phyloP scores from a whole-genome alignment of 495 filamentous ascomycete genomes.

The Aspergillus incahuasiensis region DNA sequence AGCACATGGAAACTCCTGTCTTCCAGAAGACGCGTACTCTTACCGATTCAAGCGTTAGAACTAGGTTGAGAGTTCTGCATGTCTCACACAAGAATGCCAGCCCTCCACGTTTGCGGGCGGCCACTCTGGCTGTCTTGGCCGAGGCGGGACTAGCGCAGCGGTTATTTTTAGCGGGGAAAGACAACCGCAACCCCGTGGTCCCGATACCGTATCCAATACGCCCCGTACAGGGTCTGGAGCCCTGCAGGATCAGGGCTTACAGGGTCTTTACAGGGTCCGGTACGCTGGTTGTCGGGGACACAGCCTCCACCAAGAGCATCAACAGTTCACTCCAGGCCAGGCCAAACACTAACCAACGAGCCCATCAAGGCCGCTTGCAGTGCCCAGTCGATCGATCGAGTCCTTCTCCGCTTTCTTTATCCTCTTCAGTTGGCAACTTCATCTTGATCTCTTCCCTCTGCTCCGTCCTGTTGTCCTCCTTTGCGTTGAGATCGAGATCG shows the following conservation, averaged over 20 bases:
- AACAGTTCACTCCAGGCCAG: no score
- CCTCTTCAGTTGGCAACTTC: not conserved
- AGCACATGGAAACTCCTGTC: not conserved
- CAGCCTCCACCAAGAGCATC: slow-evolving; percentile 17
- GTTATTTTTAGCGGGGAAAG: not conserved
- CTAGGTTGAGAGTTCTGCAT: not conserved
- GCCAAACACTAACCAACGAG: no score
- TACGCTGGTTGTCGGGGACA: slow-evolving; percentile 22
- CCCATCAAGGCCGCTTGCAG: slow-evolving; percentile 12
- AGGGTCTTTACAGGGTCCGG: slow-evolving; percentile 1
- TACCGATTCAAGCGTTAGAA: not conserved
- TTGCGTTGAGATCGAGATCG: not conserved
- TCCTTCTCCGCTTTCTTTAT: slow-evolving; percentile 3
- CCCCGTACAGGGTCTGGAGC: not conserved
- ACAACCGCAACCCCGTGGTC: not conserved
- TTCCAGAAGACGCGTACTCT: not conserved
- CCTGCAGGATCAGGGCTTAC: not conserved
- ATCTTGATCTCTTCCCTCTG: not conserved
- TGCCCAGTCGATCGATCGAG: not conserved
- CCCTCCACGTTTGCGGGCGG: not conserved
- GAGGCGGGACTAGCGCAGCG: not conserved
- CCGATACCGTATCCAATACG: not conserved
- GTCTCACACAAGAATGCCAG: not conserved
- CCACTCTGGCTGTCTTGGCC: not conserved
- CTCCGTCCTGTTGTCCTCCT: not conserved